phyloP scores from a whole-genome alignment of 2,329 filamentous ascomycete species.

The Trichoderma sp. region DNA sequence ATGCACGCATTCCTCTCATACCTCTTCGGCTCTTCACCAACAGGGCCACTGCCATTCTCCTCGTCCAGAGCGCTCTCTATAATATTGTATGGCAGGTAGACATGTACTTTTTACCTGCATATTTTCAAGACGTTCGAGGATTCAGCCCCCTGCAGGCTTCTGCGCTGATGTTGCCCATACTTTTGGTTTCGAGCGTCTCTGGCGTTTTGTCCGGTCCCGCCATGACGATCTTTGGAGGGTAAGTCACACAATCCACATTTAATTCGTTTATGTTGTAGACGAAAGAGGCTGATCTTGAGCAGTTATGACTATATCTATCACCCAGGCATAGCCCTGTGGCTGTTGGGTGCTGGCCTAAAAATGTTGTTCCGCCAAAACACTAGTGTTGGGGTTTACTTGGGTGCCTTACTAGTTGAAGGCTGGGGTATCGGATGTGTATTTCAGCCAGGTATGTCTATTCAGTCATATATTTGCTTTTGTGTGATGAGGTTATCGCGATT shows the following conservation, averaged over 20 bases:
- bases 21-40: neutral
- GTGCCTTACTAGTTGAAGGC: neutral
- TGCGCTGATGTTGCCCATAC: neutral
- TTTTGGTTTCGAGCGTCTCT: neutral
- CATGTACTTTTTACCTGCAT: neutral
- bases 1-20: neutral
- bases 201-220: neutral
- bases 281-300: neutral
- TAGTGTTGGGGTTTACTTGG: neutral
- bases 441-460: neutral
- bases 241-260: neutral
- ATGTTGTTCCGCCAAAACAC: neutral
- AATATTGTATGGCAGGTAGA: neutral
- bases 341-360: neutral
- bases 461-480: neutral
- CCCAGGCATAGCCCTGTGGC: neutral
- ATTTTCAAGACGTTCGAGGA: neutral
- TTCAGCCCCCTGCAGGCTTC: neutral
- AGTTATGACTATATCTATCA: neutral
- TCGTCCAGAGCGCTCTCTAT: neutral
- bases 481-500: neutral
- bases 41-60: neutral
- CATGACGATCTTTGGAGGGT: neutral
- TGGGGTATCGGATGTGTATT: neutral
- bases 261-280: neutral